Conservation (phyloP, 345 rosid genomes). For the Aurinia saxatilis region DNA sequence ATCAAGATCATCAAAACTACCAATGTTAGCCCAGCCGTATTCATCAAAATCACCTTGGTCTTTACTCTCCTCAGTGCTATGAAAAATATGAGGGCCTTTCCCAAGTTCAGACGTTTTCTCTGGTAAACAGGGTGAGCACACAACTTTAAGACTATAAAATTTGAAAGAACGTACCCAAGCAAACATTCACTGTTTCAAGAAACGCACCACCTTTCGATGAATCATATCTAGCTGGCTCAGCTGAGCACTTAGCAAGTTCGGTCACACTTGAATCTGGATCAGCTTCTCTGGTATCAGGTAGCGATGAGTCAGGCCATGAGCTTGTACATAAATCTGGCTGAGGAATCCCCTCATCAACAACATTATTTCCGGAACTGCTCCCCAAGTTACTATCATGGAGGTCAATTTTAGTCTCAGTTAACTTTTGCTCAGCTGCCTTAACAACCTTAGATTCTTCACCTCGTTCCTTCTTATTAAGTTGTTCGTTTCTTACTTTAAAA, state of each 20-base stretch:
- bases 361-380: conserved; percentile 34
- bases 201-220: conserved; percentile 48
- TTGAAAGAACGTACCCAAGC: conserved; percentile 21
- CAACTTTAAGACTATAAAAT: conserved; percentile 23
- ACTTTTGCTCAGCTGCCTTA: conserved; percentile 41
- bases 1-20: conserved; percentile 96
- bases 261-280: conserved; percentile 41
- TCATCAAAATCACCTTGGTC: conserved; percentile 76
- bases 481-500: conserved; percentile 41
- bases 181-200: conserved; percentile 12
- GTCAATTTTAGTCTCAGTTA: conserved; percentile 30
- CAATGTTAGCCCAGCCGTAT: conserved; percentile 83
- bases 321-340: conserved; percentile 41
- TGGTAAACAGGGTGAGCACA: conserved; percentile 30
- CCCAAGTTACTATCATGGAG: conserved; percentile 38
- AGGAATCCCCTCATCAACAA: conserved; percentile 36
- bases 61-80: conserved; percentile 46
- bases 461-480: conserved; percentile 42
- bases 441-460: conserved; percentile 34
- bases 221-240: conserved; percentile 37
- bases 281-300: conserved; percentile 37
- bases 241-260: conserved; percentile 41
- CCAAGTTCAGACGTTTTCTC: conserved; percentile 42
- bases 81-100: conserved; percentile 50
- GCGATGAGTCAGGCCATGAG: conserved; percentile 49